Base-by-base conservation (phyloP, 2,329 filamentous ascomycete genomes). In the Fusarium decemcellulare region DNA sequence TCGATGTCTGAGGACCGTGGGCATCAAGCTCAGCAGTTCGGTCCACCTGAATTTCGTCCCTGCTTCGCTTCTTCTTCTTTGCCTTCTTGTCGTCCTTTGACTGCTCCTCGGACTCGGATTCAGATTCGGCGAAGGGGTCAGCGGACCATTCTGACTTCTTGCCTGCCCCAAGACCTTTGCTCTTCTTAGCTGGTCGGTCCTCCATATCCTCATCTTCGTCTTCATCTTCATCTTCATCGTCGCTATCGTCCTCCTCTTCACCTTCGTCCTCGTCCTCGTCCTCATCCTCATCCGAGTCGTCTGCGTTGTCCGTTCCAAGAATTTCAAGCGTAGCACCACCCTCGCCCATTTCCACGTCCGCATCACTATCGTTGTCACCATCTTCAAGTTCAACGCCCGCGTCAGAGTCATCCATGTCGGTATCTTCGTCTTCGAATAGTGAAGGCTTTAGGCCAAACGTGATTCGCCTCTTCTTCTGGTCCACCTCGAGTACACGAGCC, bases 361-460 rank as follows among this genome's bases (percentile, higher is more conserved):
- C 83, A 37, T 83, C 83, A 18, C 85, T 85, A 14, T 84, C 84
- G 34, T 82, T 81, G 8, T 81, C 82, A 15, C 79, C 80, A 12
- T 83, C 32, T 4, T 34, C 83, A 27, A 85, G 85, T 12, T 84
- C 84, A 39, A 76, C 86, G 46, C 81, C 86, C 23, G 80, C 83
- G 7, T 85, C 85, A 2, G 85, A 84, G 27, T 84, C 78, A 14
- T 84, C 84, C 72, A 82, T 85, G 58, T 86, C 86, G 27, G 84
- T 86, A 18, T 86, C 88, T 15, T 83, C 86, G 50, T 91, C 88
- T 57, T 91, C 89, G 75, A 99, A 95, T 76, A 97, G 94, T 10
- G 94, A 97, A 39, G 96, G 94, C 82, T 98, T 99, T 64, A 99
- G 84, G 2, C 95, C 94, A 74, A 99, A 94, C 73, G 89, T 97